phyloP scores from a whole-genome alignment of 768 basidiomycete genomes.

The Leccinum subtestaceum region DNA sequence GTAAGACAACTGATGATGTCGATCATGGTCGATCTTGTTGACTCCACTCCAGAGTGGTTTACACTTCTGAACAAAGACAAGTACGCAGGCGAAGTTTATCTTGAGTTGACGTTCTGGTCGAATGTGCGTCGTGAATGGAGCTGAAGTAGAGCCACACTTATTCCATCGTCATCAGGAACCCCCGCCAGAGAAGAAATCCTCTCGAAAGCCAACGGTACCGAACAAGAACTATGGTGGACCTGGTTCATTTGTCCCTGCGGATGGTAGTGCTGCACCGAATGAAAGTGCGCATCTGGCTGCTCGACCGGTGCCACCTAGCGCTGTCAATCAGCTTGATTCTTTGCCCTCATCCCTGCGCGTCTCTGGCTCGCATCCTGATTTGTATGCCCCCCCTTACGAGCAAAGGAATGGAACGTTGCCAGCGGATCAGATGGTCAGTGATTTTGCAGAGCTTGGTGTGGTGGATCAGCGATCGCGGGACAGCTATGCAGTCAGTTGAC shows the following conservation, averaged over 20 bases:
- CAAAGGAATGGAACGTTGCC: conserved; percentile 40
- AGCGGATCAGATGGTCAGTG: conserved; percentile 56
- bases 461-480: conserved; percentile 50
- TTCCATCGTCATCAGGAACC: conserved; percentile 53
- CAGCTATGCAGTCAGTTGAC: conserved; percentile 53
- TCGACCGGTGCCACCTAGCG: conserved; percentile 23
- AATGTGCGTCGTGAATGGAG: conserved; percentile 51
- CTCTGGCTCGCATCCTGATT: conserved; percentile 62
- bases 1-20: conserved; percentile 44
- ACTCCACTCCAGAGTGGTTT: conserved; percentile 78
- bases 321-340: conserved; percentile 43
- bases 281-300: conserved; percentile 17
- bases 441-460: conserved; percentile 65
- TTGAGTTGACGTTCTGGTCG: conserved; percentile 97
- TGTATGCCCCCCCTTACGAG: conserved; percentile 78
- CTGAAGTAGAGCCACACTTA: conserved; percentile 5
- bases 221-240: conserved; percentile 74
- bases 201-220: conserved; percentile 46
- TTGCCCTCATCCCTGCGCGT: conserved; percentile 59
- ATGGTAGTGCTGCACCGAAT: conserved; percentile 28
- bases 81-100: conserved; percentile 92
- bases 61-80: conserved; percentile 85
- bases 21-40: conserved; percentile 10
- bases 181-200: conserved; percentile 66
- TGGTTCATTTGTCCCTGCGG: conserved; percentile 66